Conservation (phyloP, 257 asterid species). For the Plantago elongata region DNA sequence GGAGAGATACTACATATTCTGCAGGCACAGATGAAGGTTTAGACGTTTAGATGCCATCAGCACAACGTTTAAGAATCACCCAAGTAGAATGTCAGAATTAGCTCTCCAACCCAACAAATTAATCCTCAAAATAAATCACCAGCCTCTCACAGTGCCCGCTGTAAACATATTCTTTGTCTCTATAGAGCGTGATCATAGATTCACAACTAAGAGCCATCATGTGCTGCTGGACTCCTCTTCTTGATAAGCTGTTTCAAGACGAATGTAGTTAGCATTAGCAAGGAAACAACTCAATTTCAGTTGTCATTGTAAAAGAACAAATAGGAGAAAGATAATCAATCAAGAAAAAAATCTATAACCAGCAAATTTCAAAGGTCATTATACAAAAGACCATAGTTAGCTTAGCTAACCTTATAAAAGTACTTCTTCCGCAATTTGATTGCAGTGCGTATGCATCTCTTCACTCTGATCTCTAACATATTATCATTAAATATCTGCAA, state of each 20-base stretch:
- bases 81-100: constrained; percentile 18
- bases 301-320: background rate
- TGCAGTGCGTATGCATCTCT: constrained; percentile 79
- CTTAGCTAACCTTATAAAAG: constrained; percentile 57
- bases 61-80: constrained; percentile 19
- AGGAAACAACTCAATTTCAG: background rate
- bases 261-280: constrained; percentile 13
- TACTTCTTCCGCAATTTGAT: constrained; percentile 93
- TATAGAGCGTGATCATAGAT: constrained; percentile 14
- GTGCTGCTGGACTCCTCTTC: constrained; percentile 49
- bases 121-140: constrained; percentile 18
- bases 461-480: constrained; percentile 74
- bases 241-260: constrained; percentile 60
- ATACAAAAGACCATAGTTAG: background rate
- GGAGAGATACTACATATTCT: background rate
- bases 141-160: constrained; percentile 17
- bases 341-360: background rate
- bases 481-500: constrained; percentile 89
- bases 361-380: background rate
- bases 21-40: constrained; percentile 20
- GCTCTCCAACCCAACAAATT: constrained; percentile 16
- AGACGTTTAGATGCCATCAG: constrained; percentile 16
- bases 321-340: background rate
- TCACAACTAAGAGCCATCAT: constrained; percentile 37
- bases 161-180: constrained; percentile 26